These are phyloP conservation scores for Stropharia rugosoannulata DNA, from an alignment of 768 basidiomycete genomes.

Conservation along the genomic window DNA sequence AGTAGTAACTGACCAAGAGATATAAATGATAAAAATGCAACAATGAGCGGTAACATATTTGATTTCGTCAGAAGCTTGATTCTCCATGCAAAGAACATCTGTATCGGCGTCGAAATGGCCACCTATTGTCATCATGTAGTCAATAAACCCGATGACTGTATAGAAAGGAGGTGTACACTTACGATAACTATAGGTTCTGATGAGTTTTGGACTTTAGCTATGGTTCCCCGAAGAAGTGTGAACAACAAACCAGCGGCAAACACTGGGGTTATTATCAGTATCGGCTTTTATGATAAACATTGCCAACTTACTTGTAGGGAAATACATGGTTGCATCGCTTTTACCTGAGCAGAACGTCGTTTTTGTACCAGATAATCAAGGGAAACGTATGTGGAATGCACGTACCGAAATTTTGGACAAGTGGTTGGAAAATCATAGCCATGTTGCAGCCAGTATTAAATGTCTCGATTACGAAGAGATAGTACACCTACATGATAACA, in stretches of 20 bases:
- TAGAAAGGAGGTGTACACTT: constrained; percentile 8
- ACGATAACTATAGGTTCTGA: constrained; percentile 33
- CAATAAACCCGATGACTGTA: background rate
- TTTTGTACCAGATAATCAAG: background rate
- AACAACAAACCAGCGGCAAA: constrained; percentile 19
- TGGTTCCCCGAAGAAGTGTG: background rate
- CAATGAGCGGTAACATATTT: constrained; percentile 29
- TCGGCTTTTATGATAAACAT: background rate
- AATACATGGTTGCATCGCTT: constrained; percentile 29
- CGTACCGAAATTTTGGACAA: constrained; percentile 41
- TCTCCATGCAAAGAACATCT: constrained; percentile 45
- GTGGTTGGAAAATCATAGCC: constrained; percentile 45
- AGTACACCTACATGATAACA: constrained; percentile 30
- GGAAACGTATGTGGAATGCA: background rate
- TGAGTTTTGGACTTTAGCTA: background rate
- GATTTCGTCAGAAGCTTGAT: constrained; percentile 40
- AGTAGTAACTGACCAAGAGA: constrained; percentile 28
- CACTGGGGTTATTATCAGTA: constrained; percentile 4
- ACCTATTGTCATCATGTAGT: constrained; percentile 23
- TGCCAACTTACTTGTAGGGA: constrained; percentile 29
- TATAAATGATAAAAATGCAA: constrained; percentile 32
- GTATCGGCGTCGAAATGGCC: constrained; percentile 44
- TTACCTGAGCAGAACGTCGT: constrained; percentile 22
- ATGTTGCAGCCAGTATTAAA: constrained; percentile 44
- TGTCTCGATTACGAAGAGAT: constrained; percentile 41